phyloP scores from a whole-genome alignment of 2,329 filamentous ascomycete genomes.

The Colletotrichum sp. region DNA sequence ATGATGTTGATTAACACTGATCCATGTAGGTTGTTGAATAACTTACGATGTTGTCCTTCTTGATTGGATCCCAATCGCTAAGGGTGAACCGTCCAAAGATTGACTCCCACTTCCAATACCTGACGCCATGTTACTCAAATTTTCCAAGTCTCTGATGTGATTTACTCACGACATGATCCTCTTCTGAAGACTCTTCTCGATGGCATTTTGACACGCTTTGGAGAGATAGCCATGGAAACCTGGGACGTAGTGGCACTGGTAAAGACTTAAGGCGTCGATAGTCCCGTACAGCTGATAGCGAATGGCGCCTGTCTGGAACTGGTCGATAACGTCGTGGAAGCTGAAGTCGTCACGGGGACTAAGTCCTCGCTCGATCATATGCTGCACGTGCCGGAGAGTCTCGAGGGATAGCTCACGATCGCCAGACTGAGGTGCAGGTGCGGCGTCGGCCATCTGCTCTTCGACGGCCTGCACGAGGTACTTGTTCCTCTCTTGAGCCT shows the following conservation, averaged over 20 bases:
- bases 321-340: neutral
- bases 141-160: neutral
- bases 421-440: neutral
- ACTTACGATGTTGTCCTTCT: neutral
- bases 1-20: neutral
- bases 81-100: neutral
- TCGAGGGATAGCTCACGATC: neutral
- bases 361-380: neutral
- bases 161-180: neutral
- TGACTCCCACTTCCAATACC: neutral
- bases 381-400: neutral
- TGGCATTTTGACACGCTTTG: neutral
- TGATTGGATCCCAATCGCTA: neutral
- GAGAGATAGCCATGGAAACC: neutral
- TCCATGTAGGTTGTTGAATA: neutral
- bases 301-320: neutral
- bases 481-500: neutral
- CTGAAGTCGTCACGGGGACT: neutral
- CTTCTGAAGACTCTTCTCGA: neutral
- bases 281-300: neutral
- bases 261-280: neutral
- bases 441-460: neutral
- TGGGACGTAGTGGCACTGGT: neutral
- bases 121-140: neutral
- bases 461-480: neutral